Evolutionary conservation across 2,329 filamentous ascomycete species (phyloP), one percentile per base, ranked within the genome.

Genomic region (Coniosporium uncinatum): DNA sequence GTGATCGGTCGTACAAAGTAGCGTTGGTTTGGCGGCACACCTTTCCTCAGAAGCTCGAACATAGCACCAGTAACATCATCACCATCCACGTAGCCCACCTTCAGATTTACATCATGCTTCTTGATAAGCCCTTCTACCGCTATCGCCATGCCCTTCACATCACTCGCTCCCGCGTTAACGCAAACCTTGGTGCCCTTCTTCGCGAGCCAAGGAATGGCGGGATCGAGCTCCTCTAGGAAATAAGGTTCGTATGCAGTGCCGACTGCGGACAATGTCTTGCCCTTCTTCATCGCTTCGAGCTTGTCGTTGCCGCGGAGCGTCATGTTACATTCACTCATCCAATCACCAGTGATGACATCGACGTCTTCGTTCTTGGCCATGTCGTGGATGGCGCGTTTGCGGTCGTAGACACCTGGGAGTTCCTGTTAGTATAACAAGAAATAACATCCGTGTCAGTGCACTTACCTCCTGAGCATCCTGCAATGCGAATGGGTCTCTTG

Each of bases 101-200:
- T 57, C 5, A 59, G 48, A 32, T 57, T 48, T 2, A 47, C 50
- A 0, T 57, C 59, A 2, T 52, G 46, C 5, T 52, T 43, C 11
- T 47, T 51, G 32, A 67, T 58, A n/a, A 55, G 54, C 5, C 50
- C 59, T 46, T 2, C 36, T 16, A 53, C 37, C 13, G 49, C 17
- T 21, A 47, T 42, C 14, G 48, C 45, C 21, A 56, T 39, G 14
- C 44, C 42, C 35, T 54, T 40, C 3, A 63, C 66, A 27, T 69
- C 65, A 24, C 61, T 51, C 0, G 64, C 59, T 0, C 64, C 65
- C 1, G 64, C 64, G 38, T 68, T 68, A 1, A 69, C 62, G 0
- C 62, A 57, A 0, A 71, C 51, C 27, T 56, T 59, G 21, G 64
- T 58, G 8, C 61, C 58, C 3, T 50, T 51, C 11, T 50, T 48